Evolutionary conservation across 768 basidiomycete genomes (phyloP), one percentile per base, ranked within the genome.

Genomic region (Phlebiopsis flavidoalba): DNA sequence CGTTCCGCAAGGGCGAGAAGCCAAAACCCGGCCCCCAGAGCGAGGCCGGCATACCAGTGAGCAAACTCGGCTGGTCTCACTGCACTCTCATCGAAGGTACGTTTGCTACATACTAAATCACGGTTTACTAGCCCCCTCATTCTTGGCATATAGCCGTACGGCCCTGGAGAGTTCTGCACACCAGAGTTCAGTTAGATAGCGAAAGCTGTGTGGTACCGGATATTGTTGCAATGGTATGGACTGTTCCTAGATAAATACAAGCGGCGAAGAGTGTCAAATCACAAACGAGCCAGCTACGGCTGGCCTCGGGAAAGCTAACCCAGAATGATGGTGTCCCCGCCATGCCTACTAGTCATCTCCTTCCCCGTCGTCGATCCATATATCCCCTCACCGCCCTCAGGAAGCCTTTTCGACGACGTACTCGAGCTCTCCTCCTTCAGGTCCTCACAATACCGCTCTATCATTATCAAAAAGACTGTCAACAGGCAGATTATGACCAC

Each of bases 1-100:
- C 85, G 0, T 91, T 95, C 71, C 76, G 85, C 55, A 86, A 84
- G 67, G 95, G 94, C 50, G 79, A 87, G 73, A 92, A 89, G 72
- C 93, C 93, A 57, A 93, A 91, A 72, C 84, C 93, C n/a, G 97
- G 96, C 17, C 96, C 96, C 52, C 96, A 97, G 71, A 88, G 87
- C 60, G 85, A n/a, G n/a, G 89, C 35, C 83, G 95, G 60, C 80
- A 80, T 49, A 95, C 94, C 0, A 93, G 89, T 63, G 95, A 98
- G 76, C n/a, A n/a, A 97, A 97, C 76, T 92, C 94, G 11, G 93
- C 91, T 14, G 94, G 93, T 45, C 76, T 96, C 60, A 97, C 95
- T 24, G 77, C 90, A 43, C 79, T 95, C 36, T 82, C 86, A 19
- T 79, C 80, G 51, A 89, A 93, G 82, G 93, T 90, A 61, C 47